These are phyloP conservation scores for Arctium minus DNA, from an alignment of 129 eudicot genomes.

Conservation along the genomic window DNA sequence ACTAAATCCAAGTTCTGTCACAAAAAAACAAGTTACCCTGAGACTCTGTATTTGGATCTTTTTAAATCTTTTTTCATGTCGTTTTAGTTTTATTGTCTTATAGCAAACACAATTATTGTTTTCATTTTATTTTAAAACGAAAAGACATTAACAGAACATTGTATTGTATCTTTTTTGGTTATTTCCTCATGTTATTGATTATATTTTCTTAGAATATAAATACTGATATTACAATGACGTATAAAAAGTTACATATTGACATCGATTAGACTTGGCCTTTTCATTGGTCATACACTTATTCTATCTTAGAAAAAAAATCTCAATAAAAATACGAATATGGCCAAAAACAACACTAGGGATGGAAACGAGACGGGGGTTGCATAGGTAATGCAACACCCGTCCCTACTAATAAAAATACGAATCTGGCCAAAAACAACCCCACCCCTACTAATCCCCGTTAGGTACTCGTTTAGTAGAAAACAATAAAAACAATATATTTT, in stretches of 20 bases:
- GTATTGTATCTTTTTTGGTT: neutral
- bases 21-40: neutral
- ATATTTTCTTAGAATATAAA: neutral
- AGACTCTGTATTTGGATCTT: neutral
- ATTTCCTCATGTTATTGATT: neutral
- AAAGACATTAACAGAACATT: neutral
- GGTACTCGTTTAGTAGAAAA: no score
- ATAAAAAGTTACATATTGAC: neutral
- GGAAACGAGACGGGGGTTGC: no score
- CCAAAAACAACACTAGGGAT: neutral
- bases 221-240: neutral
- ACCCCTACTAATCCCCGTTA: no score
- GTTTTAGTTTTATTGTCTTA: neutral
- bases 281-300: neutral
- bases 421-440: no score
- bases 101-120: neutral
- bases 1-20: neutral
- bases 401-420: no score
- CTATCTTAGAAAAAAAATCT: neutral
- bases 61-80: neutral
- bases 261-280: neutral
- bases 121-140: neutral
- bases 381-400: no score
- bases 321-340: neutral
- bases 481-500: no score